phyloP scores from a whole-genome alignment of 202 grass and related monocot genomes.

The Carex sylvatica region DNA sequence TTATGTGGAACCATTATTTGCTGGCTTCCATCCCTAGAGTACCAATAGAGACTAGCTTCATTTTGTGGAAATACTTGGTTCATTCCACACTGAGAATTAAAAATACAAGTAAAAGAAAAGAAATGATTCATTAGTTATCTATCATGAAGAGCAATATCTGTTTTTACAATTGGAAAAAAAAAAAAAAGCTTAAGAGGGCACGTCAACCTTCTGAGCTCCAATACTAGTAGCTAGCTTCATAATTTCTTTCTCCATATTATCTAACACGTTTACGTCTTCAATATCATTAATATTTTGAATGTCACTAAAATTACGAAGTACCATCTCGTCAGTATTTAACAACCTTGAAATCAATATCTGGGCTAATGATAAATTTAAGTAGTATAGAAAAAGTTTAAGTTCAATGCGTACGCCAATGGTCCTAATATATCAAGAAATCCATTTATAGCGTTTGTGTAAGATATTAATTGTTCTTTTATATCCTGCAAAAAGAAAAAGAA shows the following conservation, averaged over 20 bases:
- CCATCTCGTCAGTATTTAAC: neutral
- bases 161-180: neutral
- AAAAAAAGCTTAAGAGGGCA: neutral
- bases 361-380: neutral
- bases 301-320: neutral
- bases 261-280: neutral
- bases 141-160: neutral
- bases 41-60: neutral
- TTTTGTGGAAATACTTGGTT: neutral
- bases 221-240: neutral
- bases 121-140: neutral
- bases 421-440: neutral
- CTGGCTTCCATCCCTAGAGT: neutral
- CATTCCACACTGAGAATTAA: neutral
- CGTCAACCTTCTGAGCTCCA: neutral
- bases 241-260: neutral
- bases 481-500: neutral
- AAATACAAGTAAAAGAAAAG: neutral
- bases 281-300: neutral
- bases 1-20: neutral
- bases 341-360: neutral
- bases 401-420: neutral
- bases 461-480: conserved; percentile 21
- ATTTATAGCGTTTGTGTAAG: conserved; percentile 19
- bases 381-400: neutral